These are phyloP conservation scores for Cercospora brassicicola DNA, from an alignment of 2,329 filamentous ascomycete genomes.

Conservation along the genomic window DNA sequence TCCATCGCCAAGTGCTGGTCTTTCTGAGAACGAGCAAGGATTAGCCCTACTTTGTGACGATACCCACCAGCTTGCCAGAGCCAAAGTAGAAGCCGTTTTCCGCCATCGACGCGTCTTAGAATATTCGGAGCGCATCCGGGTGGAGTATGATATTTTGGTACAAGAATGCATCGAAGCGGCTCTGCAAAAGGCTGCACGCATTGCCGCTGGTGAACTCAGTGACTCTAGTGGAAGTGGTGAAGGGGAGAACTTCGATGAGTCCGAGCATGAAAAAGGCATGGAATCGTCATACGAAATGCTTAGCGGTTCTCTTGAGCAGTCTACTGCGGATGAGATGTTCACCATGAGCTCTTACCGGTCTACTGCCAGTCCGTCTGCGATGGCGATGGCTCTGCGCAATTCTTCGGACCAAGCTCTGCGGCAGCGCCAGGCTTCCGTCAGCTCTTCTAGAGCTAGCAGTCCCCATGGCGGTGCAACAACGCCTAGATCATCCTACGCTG, in stretches of 20 bases:
- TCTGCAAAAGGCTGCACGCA: constrained; percentile 81
- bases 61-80: constrained; percentile 77
- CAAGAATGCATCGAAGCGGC: constrained; percentile 95
- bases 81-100: constrained; percentile 90
- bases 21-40: constrained; percentile 89
- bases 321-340: constrained; percentile 35
- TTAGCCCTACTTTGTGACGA: constrained; percentile 84
- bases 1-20: constrained; percentile 91
- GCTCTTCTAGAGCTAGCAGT: constrained; percentile 84
- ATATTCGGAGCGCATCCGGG: constrained; percentile 90
- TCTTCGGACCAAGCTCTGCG: constrained; percentile 53
- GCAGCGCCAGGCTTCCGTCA: constrained; percentile 59
- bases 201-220: constrained; percentile 79
- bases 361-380: constrained; percentile 48
- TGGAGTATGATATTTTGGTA: constrained; percentile 89
- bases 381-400: constrained; percentile 58
- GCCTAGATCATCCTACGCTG: constrained; percentile 79
- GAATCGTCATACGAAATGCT: constrained; percentile 11
- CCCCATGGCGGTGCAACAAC: constrained; percentile 76
- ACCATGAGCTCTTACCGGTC: constrained; percentile 22
- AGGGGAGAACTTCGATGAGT: constrained; percentile 27
- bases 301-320: constrained; percentile 51
- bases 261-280: constrained; percentile 24
- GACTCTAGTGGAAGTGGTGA: constrained; percentile 60
- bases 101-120: constrained; percentile 91